Evolutionary conservation across 306 rosid genomes (phyloP).

Genomic region (Senna tora): DNA sequence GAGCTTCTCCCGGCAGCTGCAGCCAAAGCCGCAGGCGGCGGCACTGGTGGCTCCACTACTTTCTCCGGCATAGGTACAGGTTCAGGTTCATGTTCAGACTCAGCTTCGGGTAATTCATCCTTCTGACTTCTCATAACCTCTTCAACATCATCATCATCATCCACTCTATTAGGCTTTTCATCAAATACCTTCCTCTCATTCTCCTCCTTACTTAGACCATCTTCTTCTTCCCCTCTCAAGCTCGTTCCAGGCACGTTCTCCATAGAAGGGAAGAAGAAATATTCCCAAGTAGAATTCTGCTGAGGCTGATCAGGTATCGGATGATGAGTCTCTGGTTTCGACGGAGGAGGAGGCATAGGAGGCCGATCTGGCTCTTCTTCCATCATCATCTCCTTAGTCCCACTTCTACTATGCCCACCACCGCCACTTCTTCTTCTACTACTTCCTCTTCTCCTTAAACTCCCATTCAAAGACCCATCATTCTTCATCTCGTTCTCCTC

Average conservation of each 20-base stretch:
- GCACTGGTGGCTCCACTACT: slow-evolving; percentile 38
- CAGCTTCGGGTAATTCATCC: slow-evolving; percentile 12
- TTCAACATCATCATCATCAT: slow-evolving; percentile 35
- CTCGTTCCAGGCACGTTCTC: slow-evolving; percentile 62
- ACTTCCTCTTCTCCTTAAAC: slow-evolving; percentile 41
- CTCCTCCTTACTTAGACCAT: slow-evolving; percentile 31
- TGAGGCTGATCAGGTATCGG: slow-evolving; percentile 41
- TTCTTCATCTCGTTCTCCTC: slow-evolving; percentile 57
- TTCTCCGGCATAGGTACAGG: slow-evolving; percentile 38
- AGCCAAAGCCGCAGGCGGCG: slow-evolving; percentile 39
- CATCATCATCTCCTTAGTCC: slow-evolving; percentile 27
- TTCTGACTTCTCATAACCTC: slow-evolving; percentile 23
- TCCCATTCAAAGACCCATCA: slow-evolving; percentile 41
- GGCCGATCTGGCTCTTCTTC: slow-evolving; percentile 48
- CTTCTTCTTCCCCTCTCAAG: slow-evolving; percentile 51
- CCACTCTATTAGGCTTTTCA: slow-evolving; percentile 48
- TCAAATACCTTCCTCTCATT: slow-evolving; percentile 45
- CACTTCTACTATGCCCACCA: slow-evolving; percentile 38
- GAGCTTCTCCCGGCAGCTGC: slow-evolving; percentile 26
- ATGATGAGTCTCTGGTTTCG: slow-evolving; percentile 35
- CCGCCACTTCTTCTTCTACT: slow-evolving; percentile 35
- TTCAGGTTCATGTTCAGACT: background rate
- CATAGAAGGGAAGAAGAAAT: slow-evolving; percentile 54
- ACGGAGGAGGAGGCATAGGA: slow-evolving; percentile 47
- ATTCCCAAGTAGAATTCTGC: slow-evolving; percentile 59